Evolutionary conservation across 2,329 filamentous ascomycete genomes (phyloP), one percentile per base, ranked within the genome.

Genomic region (Neurospora crassa): DNA sequence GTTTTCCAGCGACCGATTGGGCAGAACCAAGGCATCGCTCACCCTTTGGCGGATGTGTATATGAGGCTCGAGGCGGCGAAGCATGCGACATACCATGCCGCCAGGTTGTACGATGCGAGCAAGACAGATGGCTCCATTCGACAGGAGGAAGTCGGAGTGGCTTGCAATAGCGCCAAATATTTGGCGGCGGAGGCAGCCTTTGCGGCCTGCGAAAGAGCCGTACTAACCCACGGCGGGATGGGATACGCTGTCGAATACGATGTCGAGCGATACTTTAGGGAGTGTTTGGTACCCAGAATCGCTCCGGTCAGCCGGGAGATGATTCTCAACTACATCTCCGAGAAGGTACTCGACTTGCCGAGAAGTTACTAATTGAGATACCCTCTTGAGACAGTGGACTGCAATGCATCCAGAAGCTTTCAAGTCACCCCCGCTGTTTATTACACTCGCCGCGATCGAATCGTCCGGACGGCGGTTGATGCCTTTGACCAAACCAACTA

Each of bases 321-420:
- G 91, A 91, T 93, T 69, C 81, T 92, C 82, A 93, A 92, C 74
- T 92, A 89, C 78, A 86, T 93, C 14, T 84, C 86, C 2, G 90
- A 92, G 78, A 91, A 88, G 80, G 90, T 88, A 0, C 79, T 93
- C n/a, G 81, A 84, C 3, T 76, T 93, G 37, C 91, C 91, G 1
- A 83, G 88, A 72, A 92, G 90, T 76, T 93, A 92, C 74, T 92
- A 45, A 70, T 12, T 92, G 45, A 70, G 18, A 11, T 16, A n/a
- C 43, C 7, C 18, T 45, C 29, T 16, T 63, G 53, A 10, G 29
- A 63, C 53, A 63, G n/a, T 18, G 53, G 53, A 47, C 42, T 45
- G 42, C 18, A 63, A 63, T 37, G 29, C 53, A 63, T 34, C 34
- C 53, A 63, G 16, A 11, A 63, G 4, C 53, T 63, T 63, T 34